Conservation (phyloP, 352 stramenopile genomes). For the Phytopythium ostracodes region DNA sequence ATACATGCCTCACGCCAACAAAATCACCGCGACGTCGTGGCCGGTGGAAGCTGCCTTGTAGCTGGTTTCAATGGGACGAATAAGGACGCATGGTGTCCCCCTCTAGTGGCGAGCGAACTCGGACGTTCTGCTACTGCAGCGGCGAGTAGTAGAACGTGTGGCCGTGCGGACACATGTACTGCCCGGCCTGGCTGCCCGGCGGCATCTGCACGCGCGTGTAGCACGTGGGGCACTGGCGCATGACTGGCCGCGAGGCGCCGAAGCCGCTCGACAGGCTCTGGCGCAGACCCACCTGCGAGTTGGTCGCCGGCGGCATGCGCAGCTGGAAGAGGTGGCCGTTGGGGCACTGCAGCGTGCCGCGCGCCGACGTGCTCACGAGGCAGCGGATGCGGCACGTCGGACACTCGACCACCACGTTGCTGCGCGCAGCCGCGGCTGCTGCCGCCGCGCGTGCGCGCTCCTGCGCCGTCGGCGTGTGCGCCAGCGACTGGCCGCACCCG, state of each 20-base stretch:
- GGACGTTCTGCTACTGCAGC: slow-evolving; percentile 28
- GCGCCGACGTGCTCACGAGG: slow-evolving; percentile 64
- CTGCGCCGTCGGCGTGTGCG: slow-evolving; percentile 68
- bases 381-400: slow-evolving; percentile 73
- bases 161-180: slow-evolving; percentile 88
- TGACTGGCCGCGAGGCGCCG: slow-evolving; percentile 44
- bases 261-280: slow-evolving; percentile 28
- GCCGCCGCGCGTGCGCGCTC: slow-evolving; percentile 56
- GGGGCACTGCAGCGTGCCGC: slow-evolving; percentile 67
- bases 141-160: slow-evolving; percentile 87
- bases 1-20: too few relatives aligned
- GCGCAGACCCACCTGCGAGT: slow-evolving; percentile 31
- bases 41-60: background rate
- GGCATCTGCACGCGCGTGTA: slow-evolving; percentile 88
- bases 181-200: slow-evolving; percentile 70
- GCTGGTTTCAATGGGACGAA: too few relatives aligned
- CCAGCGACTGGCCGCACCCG: slow-evolving; percentile 65
- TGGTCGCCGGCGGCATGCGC: slow-evolving; percentile 48
- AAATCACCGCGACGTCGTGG: too few relatives aligned
- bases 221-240: slow-evolving; percentile 85
- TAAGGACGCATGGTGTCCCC: too few relatives aligned
- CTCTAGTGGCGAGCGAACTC: background rate
- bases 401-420: slow-evolving; percentile 75
- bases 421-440: slow-evolving; percentile 42
- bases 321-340: slow-evolving; percentile 77